Percentiles rank a stretch among this genome's conserved stretches.
phyloP scores from a whole-genome alignment of 441 rosid genomes.

The Omphalea diandra region DNA sequence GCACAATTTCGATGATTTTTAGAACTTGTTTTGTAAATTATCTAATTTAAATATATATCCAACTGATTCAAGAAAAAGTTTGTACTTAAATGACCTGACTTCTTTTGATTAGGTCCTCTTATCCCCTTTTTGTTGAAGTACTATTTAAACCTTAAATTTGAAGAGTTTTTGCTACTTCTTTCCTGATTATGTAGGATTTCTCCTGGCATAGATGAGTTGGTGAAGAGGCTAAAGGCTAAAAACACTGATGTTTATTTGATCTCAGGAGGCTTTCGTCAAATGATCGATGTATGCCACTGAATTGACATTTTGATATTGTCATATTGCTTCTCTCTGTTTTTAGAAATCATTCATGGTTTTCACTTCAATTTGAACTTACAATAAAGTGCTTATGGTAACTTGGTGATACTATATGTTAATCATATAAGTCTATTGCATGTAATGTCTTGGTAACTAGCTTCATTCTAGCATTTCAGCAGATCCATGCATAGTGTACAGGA shows the following conservation, averaged over 20 bases:
- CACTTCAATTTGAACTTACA: neutral
- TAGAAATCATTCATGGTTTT: slow-evolving; percentile 17
- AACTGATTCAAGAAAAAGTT: slow-evolving; percentile 2
- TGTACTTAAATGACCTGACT: neutral
- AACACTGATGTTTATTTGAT: slow-evolving; percentile 55
- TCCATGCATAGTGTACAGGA: neutral
- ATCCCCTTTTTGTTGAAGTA: slow-evolving; percentile 1
- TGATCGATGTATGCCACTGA: slow-evolving; percentile 73
- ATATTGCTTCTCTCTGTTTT: slow-evolving; percentile 16
- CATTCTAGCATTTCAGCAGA: neutral
- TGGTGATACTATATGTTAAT: neutral
- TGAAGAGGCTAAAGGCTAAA: slow-evolving; percentile 71
- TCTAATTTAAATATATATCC: neutral
- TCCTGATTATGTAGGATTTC: slow-evolving; percentile 60
- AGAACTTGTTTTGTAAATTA: slow-evolving; percentile 12
- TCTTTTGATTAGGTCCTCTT: neutral
- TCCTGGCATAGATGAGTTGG: slow-evolving; percentile 81
- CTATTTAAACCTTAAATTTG: neutral
- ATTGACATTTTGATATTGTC: neutral
- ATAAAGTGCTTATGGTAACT: neutral
- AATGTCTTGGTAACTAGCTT: neutral
- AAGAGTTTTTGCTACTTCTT: slow-evolving; percentile 10
- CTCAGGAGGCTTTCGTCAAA: slow-evolving; percentile 95
- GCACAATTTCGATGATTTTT: neutral
- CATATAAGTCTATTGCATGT: neutral